Percentiles rank a stretch among this genome's conserved stretches.
Conservation (phyloP, 768 basidiomycete genomes). For the Pisolithus sp. region DNA sequence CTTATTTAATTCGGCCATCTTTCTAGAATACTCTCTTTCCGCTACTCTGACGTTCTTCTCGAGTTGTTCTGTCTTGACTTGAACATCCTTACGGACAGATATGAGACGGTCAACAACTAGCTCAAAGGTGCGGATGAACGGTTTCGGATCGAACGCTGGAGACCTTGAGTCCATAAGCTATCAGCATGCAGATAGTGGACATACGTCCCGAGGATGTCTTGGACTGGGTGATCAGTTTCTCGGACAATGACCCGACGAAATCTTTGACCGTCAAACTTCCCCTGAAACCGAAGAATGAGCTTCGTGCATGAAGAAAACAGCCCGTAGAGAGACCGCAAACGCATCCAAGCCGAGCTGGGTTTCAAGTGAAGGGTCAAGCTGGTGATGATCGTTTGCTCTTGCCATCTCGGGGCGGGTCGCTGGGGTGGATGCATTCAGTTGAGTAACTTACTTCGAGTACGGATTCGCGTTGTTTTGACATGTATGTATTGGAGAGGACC, state of each 20-base stretch:
- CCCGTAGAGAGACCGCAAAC: conserved; percentile 42
- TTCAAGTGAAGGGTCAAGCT: conserved; percentile 48
- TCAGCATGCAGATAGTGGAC: conserved; percentile 29
- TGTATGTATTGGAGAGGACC: conserved; percentile 22
- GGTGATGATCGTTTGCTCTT: conserved; percentile 18
- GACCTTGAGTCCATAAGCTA: conserved; percentile 5
- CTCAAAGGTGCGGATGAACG: conserved; percentile 90
- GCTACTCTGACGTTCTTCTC: conserved; percentile 85
- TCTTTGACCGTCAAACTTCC: conserved; percentile 91
- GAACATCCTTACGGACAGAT: conserved; percentile 82
- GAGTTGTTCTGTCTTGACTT: conserved; percentile 83
- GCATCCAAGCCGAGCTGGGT: conserved; percentile 46
- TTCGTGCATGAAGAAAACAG: neutral
- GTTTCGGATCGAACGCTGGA: conserved; percentile 88
- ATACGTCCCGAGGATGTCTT: conserved; percentile 76
- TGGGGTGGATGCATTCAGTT: neutral
- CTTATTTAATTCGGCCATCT: conserved; percentile 86
- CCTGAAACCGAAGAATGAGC: conserved; percentile 36
- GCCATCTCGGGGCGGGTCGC: conserved; percentile 5
- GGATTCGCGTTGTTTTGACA: conserved; percentile 20
- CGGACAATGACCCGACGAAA: conserved; percentile 78
- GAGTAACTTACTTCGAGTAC: neutral
- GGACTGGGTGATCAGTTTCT: conserved; percentile 82
- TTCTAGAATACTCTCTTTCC: conserved; percentile 91
- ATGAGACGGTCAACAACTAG: conserved; percentile 85